These are phyloP conservation scores for Pythium dissimile DNA, from an alignment of 352 stramenopile species.

Conservation along the genomic window DNA sequence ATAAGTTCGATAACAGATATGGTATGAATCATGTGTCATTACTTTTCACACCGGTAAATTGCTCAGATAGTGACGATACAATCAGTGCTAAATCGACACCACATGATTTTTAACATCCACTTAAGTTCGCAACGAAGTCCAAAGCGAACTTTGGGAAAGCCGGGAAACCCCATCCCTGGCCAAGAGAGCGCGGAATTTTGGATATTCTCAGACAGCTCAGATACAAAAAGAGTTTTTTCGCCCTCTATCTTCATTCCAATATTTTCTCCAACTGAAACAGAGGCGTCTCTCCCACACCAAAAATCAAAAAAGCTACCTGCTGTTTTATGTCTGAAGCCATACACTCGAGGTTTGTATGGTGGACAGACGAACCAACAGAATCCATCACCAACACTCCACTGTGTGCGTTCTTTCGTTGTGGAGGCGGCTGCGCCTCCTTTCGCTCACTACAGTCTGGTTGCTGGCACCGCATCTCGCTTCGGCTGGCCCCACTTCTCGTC, in stretches of 20 bases:
- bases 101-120: too few species aligned
- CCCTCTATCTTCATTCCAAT: too few species aligned
- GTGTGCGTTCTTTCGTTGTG: constrained; percentile 4
- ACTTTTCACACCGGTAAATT: too few species aligned
- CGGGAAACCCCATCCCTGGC: too few species aligned
- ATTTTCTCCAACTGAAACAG: neutral
- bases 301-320: neutral
- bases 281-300: constrained; percentile 2
- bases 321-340: constrained; percentile 1
- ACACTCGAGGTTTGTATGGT: neutral
- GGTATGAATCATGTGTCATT: too few species aligned
- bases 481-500: constrained; percentile 1
- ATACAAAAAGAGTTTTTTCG: neutral
- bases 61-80: too few species aligned
- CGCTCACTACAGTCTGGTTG: neutral
- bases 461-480: neutral
- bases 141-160: too few species aligned
- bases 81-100: too few species aligned
- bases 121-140: too few species aligned
- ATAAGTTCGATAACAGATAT: too few species aligned
- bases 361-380: constrained; percentile 9
- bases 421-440: constrained; percentile 2
- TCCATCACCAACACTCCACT: neutral
- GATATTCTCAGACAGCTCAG: too few species aligned
- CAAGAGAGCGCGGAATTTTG: too few species aligned